Conservation (phyloP, 2,329 filamentous ascomycete genomes). For the Beauveria scarabaeidicola region DNA sequence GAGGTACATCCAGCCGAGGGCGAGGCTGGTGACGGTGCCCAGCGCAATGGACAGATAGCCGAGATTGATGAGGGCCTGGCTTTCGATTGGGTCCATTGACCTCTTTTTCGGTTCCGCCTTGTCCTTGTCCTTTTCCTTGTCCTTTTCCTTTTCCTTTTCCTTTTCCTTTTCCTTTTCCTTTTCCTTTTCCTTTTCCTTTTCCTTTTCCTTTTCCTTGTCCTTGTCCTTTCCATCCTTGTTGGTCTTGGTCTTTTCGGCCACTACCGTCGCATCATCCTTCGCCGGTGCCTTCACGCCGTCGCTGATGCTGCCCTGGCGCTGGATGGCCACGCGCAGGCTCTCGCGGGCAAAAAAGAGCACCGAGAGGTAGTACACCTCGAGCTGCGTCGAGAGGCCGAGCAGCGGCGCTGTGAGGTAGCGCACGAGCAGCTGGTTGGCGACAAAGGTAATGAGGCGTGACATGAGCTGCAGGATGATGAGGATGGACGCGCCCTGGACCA, state of each 20-base stretch:
- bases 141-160: neutral
- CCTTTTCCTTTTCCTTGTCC: no score
- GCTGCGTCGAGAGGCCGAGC: conserved; percentile 76
- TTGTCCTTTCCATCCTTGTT: neutral
- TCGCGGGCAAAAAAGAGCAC: conserved; percentile 94
- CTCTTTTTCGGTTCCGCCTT: conserved; percentile 8
- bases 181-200: no score
- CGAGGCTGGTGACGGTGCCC: conserved; percentile 54
- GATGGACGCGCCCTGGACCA: conserved; percentile 67
- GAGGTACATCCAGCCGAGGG: conserved; percentile 62
- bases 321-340: conserved; percentile 81
- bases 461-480: conserved; percentile 81
- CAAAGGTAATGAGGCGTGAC: conserved; percentile 83
- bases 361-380: conserved; percentile 87
- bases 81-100: conserved; percentile 23
- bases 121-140: neutral
- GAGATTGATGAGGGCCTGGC: conserved; percentile 79
- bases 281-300: neutral
- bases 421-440: conserved; percentile 83
- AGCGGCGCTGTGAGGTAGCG: conserved; percentile 79
- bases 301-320: conserved; percentile 50
- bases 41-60: conserved; percentile 70
- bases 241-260: neutral
- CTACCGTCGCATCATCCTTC: neutral
- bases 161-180: neutral